phyloP scores from a whole-genome alignment of 2,329 filamentous ascomycete genomes.

The Lomentospora prolificans region DNA sequence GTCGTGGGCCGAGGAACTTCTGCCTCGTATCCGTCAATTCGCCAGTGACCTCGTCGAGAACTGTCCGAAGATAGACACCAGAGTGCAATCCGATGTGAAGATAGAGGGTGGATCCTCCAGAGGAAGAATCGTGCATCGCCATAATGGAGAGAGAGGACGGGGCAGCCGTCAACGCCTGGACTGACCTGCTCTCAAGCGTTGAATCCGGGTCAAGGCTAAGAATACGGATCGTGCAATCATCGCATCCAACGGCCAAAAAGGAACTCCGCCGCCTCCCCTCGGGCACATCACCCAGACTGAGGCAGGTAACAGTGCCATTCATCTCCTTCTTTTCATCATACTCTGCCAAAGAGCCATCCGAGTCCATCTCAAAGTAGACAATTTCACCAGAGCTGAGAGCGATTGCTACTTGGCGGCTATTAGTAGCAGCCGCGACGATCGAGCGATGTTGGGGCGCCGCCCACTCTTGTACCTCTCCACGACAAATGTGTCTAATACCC shows the following conservation, averaged over 20 bases:
- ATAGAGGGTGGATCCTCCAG: slow-evolving; percentile 79
- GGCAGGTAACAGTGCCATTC: slow-evolving; percentile 86
- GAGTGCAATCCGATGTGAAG: slow-evolving; percentile 94
- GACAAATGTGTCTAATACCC: slow-evolving; percentile 81
- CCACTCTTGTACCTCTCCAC: slow-evolving; percentile 82
- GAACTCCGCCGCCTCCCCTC: slow-evolving; percentile 82
- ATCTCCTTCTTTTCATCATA: slow-evolving; percentile 94
- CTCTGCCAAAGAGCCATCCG: slow-evolving; percentile 80
- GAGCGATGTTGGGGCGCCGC: slow-evolving; percentile 85
- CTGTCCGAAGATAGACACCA: slow-evolving; percentile 89
- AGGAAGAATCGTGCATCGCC: slow-evolving; percentile 88
- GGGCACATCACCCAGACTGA: slow-evolving; percentile 89
- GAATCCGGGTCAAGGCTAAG: slow-evolving; percentile 83
- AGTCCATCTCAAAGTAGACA: slow-evolving; percentile 95
- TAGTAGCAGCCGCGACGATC: slow-evolving; percentile 89
- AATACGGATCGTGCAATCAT: slow-evolving; percentile 91
- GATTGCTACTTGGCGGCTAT: slow-evolving; percentile 85
- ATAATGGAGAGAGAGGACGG: slow-evolving; percentile 87
- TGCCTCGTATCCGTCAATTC: slow-evolving; percentile 91
- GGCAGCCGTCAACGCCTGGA: slow-evolving; percentile 84
- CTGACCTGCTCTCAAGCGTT: slow-evolving; percentile 84
- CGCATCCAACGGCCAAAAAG: slow-evolving; percentile 91
- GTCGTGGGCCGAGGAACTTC: slow-evolving; percentile 85
- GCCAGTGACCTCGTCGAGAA: slow-evolving; percentile 89
- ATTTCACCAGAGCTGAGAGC: slow-evolving; percentile 94